These are phyloP conservation scores for Trichaptum fuscoviolaceum DNA, from an alignment of 768 basidiomycete species.

Conservation along the genomic window DNA sequence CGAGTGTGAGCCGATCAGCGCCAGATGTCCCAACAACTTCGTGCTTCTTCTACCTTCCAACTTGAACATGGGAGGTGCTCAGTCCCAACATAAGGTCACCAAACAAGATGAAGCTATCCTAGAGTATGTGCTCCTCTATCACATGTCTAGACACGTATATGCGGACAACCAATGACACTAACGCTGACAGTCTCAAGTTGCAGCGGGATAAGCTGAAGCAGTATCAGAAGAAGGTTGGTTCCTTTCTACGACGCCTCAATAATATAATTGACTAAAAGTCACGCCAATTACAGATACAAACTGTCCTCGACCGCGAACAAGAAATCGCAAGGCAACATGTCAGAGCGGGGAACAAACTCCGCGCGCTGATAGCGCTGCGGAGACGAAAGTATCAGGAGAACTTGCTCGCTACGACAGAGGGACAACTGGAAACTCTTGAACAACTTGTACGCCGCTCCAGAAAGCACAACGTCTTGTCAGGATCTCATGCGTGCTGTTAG, in stretches of 20 bases:
- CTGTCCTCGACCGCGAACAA: slow-evolving; percentile 79
- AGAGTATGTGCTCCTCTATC: slow-evolving; percentile 57
- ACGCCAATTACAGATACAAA: slow-evolving; percentile 61
- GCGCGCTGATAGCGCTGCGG: slow-evolving; percentile 83
- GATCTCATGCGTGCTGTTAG: slow-evolving; percentile 33
- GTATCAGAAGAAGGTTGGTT: slow-evolving; percentile 89
- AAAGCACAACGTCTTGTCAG: background rate
- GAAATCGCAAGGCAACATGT: slow-evolving; percentile 85
- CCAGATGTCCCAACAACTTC: no score
- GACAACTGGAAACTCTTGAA: slow-evolving; percentile 83
- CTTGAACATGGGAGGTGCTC: slow-evolving; percentile 55
- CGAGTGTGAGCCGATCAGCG: no score
- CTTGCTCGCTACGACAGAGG: slow-evolving; percentile 82
- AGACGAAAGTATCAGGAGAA: slow-evolving; percentile 92
- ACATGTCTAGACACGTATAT: slow-evolving; percentile 6
- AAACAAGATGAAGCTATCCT: slow-evolving; percentile 91
- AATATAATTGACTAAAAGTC: background rate
- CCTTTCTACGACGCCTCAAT: background rate
- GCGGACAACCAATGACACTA: slow-evolving; percentile 16
- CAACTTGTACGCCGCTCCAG: slow-evolving; percentile 56
- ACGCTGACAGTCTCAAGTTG: slow-evolving; percentile 70
- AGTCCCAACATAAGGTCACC: slow-evolving; percentile 85
- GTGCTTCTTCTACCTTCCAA: background rate
- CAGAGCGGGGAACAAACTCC: slow-evolving; percentile 74
- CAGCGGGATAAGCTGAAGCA: slow-evolving; percentile 94